phyloP scores from a whole-genome alignment of 2,329 filamentous ascomycete genomes.

The Phyllosticta ampelicida region DNA sequence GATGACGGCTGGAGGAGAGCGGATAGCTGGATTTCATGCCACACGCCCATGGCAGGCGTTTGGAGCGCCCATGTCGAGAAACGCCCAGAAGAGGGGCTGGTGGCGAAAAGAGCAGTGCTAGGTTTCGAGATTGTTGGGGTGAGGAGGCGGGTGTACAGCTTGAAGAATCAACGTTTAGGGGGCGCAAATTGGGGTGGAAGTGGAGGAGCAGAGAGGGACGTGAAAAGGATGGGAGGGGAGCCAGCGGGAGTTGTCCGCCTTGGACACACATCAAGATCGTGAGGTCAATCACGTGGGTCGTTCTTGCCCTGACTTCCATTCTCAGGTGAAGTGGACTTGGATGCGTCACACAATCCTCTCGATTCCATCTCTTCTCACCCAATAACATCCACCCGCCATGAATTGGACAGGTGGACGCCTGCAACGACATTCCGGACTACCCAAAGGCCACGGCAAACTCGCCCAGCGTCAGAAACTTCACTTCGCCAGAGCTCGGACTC shows the following conservation, averaged over 20 bases:
- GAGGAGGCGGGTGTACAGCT: background rate
- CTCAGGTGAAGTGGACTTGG: background rate
- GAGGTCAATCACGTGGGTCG: background rate
- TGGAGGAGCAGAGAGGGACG: background rate
- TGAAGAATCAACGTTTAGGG: background rate
- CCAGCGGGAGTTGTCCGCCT: background rate
- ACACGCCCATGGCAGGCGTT: background rate
- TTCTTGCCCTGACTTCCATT: background rate
- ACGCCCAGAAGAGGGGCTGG: background rate
- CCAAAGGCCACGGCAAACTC: constrained; percentile 18
- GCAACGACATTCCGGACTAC: constrained; percentile 24
- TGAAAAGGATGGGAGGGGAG: background rate
- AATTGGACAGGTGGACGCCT: constrained; percentile 40
- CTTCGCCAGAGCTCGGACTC: constrained; percentile 32
- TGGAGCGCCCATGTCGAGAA: background rate
- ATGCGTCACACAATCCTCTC: background rate
- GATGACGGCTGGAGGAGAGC: background rate
- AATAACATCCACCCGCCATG: constrained; percentile 22
- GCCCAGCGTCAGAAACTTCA: constrained; percentile 36
- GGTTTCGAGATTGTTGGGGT: background rate
- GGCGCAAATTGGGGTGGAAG: background rate
- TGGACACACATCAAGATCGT: background rate
- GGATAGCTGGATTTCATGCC: background rate
- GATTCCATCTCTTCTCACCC: background rate
- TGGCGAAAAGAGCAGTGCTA: background rate